Evolutionary conservation across 495 filamentous ascomycete species (phyloP).

Genomic region (Lasiosphaeria hispida): DNA sequence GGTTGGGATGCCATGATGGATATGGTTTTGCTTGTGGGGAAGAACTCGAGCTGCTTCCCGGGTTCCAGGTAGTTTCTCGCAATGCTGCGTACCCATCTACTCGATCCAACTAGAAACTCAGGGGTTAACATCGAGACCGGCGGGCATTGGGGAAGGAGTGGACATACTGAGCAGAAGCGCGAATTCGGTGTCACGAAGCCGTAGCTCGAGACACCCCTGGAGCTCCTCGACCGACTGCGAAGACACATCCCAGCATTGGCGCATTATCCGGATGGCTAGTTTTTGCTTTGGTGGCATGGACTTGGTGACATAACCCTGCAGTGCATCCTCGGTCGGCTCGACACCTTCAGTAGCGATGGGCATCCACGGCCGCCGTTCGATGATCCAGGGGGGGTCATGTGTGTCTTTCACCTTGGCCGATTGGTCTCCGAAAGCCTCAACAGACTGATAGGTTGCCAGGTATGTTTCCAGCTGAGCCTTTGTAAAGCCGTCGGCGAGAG

Average conservation of each 20-base stretch:
- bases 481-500: slow-evolving; percentile 43
- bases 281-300: slow-evolving; percentile 29
- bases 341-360: slow-evolving; percentile 18
- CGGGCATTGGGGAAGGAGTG: not conserved
- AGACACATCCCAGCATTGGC: slow-evolving; percentile 41
- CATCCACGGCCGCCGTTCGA: slow-evolving; percentile 29
- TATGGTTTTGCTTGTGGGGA: slow-evolving; percentile 23
- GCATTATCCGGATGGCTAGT: slow-evolving; percentile 39
- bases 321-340: slow-evolving; percentile 9
- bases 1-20: slow-evolving; percentile 36
- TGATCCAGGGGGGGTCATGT: slow-evolving; percentile 28
- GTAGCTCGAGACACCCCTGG: slow-evolving; percentile 34
- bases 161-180: slow-evolving; percentile 35
- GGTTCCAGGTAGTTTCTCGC: slow-evolving; percentile 25
- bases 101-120: slow-evolving; percentile 30
- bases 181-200: slow-evolving; percentile 35
- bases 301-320: slow-evolving; percentile 27
- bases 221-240: slow-evolving; percentile 26
- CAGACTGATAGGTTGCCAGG: slow-evolving; percentile 17
- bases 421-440: slow-evolving; percentile 3
- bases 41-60: slow-evolving; percentile 35
- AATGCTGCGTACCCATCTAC: slow-evolving; percentile 32
- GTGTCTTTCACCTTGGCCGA: not conserved
- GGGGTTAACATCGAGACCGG: not conserved
- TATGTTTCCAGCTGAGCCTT: slow-evolving; percentile 41